Conservation (phyloP, 805 yeast genomes). For the Blastobotrys americana region DNA sequence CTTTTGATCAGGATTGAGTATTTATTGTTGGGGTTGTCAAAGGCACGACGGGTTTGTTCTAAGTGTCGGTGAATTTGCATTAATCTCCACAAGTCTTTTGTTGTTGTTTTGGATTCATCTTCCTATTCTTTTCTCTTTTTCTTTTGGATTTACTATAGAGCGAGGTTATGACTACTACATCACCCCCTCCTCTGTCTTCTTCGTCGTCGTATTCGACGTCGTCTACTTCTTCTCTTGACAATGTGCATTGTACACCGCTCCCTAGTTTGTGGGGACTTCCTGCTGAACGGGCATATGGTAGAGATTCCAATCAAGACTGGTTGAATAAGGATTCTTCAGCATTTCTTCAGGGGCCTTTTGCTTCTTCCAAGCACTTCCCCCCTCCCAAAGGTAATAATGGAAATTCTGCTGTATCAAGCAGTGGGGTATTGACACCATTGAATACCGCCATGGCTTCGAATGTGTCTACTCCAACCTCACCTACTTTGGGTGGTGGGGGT, state of each 20-base stretch:
- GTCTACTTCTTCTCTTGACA: constrained; percentile 11
- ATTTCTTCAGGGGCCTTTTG: background rate
- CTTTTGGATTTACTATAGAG: too few species aligned
- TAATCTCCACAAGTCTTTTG: too few species aligned
- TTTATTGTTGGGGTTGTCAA: too few species aligned
- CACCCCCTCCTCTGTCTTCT: constrained; percentile 11
- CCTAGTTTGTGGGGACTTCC: constrained; percentile 11
- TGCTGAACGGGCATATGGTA: background rate
- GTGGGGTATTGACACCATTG: constrained; percentile 1
- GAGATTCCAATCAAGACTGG: background rate
- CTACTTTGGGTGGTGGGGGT: background rate
- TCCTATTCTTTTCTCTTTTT: too few species aligned
- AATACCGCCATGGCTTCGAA: constrained; percentile 1
- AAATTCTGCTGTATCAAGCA: too few species aligned
- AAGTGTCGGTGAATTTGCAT: too few species aligned
- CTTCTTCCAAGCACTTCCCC: constrained; percentile 7
- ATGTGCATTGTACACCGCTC: constrained; percentile 11
- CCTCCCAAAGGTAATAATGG: background rate
- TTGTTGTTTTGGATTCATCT: too few species aligned
- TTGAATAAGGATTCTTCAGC: background rate
- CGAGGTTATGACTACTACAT: too few species aligned
- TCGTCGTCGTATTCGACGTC: constrained; percentile 13
- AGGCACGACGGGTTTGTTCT: too few species aligned
- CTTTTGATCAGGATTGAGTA: too few species aligned
- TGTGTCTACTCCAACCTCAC: constrained; percentile 3